phyloP scores from a whole-genome alignment of 371 early-diverging fungal genomes.

The Rhizopus delemar region DNA sequence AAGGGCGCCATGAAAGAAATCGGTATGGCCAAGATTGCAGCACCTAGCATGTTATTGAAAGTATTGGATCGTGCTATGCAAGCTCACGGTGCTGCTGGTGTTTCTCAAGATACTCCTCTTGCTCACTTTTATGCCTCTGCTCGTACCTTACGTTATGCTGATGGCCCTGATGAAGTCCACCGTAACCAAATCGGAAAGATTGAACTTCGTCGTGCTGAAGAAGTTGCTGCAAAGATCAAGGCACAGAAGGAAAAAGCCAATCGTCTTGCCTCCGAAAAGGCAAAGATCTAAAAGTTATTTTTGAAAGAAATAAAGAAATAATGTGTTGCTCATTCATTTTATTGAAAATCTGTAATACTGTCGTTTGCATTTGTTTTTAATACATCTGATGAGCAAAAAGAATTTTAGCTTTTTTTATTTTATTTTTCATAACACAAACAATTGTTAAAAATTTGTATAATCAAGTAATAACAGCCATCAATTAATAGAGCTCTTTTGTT shows the following conservation, averaged over 20 bases:
- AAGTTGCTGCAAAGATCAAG: conserved; percentile 29
- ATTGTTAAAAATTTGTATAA: too few species aligned
- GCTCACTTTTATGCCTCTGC: conserved; percentile 83
- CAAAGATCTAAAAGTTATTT: conserved; percentile 19
- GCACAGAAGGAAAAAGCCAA: conserved; percentile 39
- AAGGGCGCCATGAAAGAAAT: conserved; percentile 91
- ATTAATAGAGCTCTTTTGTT: too few species aligned
- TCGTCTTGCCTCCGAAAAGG: conserved; percentile 14
- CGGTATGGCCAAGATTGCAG: conserved; percentile 89
- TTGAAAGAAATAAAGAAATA: too few species aligned
- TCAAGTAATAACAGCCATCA: too few species aligned
- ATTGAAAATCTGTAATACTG: too few species aligned
- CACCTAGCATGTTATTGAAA: conserved; percentile 73
- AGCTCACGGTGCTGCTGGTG: conserved; percentile 88
- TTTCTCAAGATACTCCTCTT: conserved; percentile 84
- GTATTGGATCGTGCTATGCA: conserved; percentile 91
- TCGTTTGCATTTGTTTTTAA: too few species aligned
- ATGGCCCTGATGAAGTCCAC: conserved; percentile 62
- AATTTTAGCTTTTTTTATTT: too few species aligned
- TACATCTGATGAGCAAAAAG: too few species aligned
- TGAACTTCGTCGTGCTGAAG: conserved; percentile 50
- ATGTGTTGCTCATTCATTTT: too few species aligned
- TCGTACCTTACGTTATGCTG: conserved; percentile 90
- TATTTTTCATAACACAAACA: too few species aligned
- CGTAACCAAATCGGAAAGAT: conserved; percentile 46